Evolutionary conservation across 805 yeast genomes (phyloP), one percentile per base, ranked within the genome.

Genomic region (Wickerhamiella azyma): DNA sequence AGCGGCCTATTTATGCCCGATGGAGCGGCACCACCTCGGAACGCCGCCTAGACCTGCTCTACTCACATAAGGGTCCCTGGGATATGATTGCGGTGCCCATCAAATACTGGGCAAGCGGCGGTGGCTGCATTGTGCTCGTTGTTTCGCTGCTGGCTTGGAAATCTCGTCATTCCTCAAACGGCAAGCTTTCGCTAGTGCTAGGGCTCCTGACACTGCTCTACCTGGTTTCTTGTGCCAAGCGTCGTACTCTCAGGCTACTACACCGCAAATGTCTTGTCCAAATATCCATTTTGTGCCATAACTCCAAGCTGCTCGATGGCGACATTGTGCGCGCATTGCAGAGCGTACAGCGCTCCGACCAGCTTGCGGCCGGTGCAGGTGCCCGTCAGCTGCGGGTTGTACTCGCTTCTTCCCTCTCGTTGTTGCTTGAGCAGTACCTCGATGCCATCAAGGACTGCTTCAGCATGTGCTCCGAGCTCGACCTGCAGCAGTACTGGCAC

Each of bases 401-500:
- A 2, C 41, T 62, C 8, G 45, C 55, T 8, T 57, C 65, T 19
- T 37, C 55, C 1, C 47, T 63, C 11, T 56, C 56, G 37, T 53
- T 71, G 2, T 48, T 59, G 3, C 52, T 60, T 11, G 67, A 66
- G 42, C 58, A 63, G 7, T 42, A 62, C 3, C 44, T 59, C 1
- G 58, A 55, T 14, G 54, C 61, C 8, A 50, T 64, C 26, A 52
- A 52, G 10, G 53, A 54, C 29, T 42, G 64, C 37, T 39, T 66
- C 2, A 57, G 62, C 9, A 49, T 56, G 43, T 56, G 66, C 18
- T 53, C 63, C 41, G 54, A 58, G 14, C 50, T 58, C 5, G 69
- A 64, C 18, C 53, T 73, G 26, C 60, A 63, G 35, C 64, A 67
- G 48, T 73, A 67, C 49, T 65, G 71, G 50, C 70, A 62, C 26